A percentile compares a stretch with the other conserved stretches of the same genome.
These are phyloP conservation scores for Carex parvula DNA, from an alignment of 176 grass and related monocot genomes.

Conservation along the genomic window DNA sequence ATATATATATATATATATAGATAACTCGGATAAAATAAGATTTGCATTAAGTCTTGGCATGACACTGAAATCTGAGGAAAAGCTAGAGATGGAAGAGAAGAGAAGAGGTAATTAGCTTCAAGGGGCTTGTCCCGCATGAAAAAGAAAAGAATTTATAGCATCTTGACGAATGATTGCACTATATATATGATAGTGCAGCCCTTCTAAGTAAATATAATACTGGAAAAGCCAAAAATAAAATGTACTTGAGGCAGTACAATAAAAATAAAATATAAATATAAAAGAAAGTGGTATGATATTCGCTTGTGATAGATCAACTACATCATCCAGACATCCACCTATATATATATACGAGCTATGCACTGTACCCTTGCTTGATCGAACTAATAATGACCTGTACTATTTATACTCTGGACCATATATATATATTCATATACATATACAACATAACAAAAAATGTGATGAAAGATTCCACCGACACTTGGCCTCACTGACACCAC, in stretches of 20 bases:
- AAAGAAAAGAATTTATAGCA: neutral
- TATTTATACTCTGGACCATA: slow-evolving; percentile 14
- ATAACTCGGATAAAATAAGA: neutral
- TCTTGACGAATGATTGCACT: slow-evolving; percentile 17
- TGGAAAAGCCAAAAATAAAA: neutral
- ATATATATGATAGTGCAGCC: neutral
- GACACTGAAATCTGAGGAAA: neutral
- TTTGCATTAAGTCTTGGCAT: neutral
- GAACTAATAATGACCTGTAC: slow-evolving; percentile 5
- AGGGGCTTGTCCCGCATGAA: neutral
- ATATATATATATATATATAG: too few relatives aligned
- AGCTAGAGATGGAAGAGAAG: neutral
- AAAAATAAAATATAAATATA: too few relatives aligned
- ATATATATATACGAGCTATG: neutral
- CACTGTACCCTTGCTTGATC: slow-evolving; percentile 2
- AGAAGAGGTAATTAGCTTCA: neutral
- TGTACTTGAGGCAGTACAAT: slow-evolving; percentile 7
- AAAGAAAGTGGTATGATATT: neutral
- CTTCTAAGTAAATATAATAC: neutral
- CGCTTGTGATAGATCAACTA: slow-evolving; percentile 1
- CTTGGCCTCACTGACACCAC: neutral
- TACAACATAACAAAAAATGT: slow-evolving; percentile 10
- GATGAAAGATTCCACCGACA: slow-evolving; percentile 19
- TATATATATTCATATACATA: neutral
- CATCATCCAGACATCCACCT: neutral